Base-by-base conservation (phyloP, 345 rosid genomes). In the Atalantia buxifolia region DNA sequence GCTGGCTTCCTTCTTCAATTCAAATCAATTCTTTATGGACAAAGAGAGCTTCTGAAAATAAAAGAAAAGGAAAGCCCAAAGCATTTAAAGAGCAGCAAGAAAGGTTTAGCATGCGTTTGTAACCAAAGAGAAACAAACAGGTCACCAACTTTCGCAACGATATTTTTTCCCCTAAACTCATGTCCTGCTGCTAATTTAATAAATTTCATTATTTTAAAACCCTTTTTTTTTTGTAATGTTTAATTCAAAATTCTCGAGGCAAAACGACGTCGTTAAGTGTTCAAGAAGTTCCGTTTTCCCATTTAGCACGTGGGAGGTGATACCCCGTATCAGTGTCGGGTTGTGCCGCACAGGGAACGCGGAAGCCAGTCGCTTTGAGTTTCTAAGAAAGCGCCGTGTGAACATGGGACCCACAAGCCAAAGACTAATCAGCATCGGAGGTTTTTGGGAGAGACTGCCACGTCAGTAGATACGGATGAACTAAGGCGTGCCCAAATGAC, bases 111-210 rank as follows among this genome's bases (percentile, higher is more conserved):
- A 82, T 64, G 77, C 57, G 66, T 76, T 40, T 25, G 27, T 21
- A 68, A 40, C 75, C 74, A 79, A 81, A 76, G 76, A 50, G 66
- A 76, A 71, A 81, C 79, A 76, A 71, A 81, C 79, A 50, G 66
- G 40, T 66, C 67, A 61, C 74, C 81, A 66, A 79, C 77, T 18
- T 62, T 16, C 25, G 9, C 1, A 22, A 13, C 56, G 6, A 40
- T 25, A 9, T 21, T 2, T 4, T 61, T 68, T 40, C 1, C 55
- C 25, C 33, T 13, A 48, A n/a, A 36, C 0, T 45, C 50, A 45
- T 45, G 18, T 13, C 1, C 4, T 45, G n/a, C 4, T 45, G n/a
- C 3, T 66, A n/a, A 24, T 31, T 14, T 40, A 16, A 38, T 10
- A 9, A 9, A 59, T 35, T 10, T 55, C 35, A 18, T 72, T 56